Conservation (phyloP, 2,329 filamentous ascomycete species). For the Lasiodiplodia citricola region DNA sequence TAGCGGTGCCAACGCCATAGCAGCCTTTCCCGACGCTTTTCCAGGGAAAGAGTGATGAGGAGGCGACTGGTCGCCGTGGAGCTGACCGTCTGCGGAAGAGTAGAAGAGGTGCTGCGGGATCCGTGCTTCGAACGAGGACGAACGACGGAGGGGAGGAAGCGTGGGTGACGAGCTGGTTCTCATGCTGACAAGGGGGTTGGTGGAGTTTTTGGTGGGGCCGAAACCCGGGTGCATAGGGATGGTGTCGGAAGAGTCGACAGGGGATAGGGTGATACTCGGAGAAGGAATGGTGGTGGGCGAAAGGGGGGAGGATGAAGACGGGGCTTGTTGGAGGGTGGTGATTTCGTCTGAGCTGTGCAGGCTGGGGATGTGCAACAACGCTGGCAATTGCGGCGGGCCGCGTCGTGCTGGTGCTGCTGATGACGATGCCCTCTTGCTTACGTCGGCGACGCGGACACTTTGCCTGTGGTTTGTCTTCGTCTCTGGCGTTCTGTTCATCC, state of each 20-base stretch:
- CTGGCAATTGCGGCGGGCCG: background rate
- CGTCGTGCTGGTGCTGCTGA: background rate
- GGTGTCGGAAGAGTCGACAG: background rate
- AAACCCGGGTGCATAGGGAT: background rate
- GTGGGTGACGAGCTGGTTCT: background rate
- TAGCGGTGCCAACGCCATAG: background rate
- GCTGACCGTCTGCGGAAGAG: background rate
- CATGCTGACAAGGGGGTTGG: background rate
- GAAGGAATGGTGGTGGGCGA: background rate
- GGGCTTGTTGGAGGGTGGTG: background rate
- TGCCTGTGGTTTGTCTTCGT: background rate
- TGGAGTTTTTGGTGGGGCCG: background rate
- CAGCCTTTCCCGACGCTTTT: background rate
- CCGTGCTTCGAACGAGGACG: background rate
- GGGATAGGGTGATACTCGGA: conserved; percentile 9
- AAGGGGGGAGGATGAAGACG: background rate
- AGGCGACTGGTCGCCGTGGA: background rate
- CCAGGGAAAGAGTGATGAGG: background rate
- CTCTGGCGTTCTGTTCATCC: background rate
- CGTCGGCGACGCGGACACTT: background rate
- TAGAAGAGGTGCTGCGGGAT: background rate
- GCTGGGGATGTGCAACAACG: background rate
- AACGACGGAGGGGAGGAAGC: background rate
- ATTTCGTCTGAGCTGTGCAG: background rate
- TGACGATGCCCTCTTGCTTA: background rate